Base-by-base conservation (phyloP, 106 monocot species). In the Ottelia alismoides region DNA sequence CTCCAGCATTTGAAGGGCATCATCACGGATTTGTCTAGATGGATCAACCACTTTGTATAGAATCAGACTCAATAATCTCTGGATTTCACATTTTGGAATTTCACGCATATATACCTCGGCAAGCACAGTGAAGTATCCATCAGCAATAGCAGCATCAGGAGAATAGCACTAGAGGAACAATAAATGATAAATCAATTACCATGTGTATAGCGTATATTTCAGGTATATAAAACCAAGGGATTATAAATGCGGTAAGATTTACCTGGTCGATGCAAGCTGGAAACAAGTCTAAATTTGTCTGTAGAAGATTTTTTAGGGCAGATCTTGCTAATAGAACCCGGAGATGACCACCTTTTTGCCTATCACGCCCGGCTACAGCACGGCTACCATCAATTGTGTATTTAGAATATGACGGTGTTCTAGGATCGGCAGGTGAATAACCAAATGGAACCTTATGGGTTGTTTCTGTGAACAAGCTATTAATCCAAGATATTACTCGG, bases 81-180 rank as follows among this genome's bases (percentile, higher is more conserved):
- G 98, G 48, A 98, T 83, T 45, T 90, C 85, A 73, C 98, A 90
- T 48, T 79, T 80, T 29, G 98, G 98, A 51, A 90, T 79, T 46
- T 98, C 98, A 3, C 82, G 77, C 98, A 98, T 98, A 61, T 98
- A 98, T 2, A 98, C 98, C 68, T 98, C 98, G 30, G 98, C 89
- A 25, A 98, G 70, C 47, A 98, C 98, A 53, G 69, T 90, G 53
- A 98, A 98, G 47, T 98, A 98, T 29, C 98, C 98, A 68, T 98
- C 90, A 56, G 98, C 68, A 58, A 98, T 77, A 24, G 74, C 47
- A 56, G 85, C 49, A 17, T 86, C 90, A 19, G 85, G 77, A 47
- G 79, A 77, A 65, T 98, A 98, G 57, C 98, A 98, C 98, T 98
- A 45, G 0, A 61, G 45, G 2, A 21, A 58, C n/a, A 46, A n/a